Evolutionary conservation across 441 rosid species (phyloP).

Genomic region (Hura crepitans): DNA sequence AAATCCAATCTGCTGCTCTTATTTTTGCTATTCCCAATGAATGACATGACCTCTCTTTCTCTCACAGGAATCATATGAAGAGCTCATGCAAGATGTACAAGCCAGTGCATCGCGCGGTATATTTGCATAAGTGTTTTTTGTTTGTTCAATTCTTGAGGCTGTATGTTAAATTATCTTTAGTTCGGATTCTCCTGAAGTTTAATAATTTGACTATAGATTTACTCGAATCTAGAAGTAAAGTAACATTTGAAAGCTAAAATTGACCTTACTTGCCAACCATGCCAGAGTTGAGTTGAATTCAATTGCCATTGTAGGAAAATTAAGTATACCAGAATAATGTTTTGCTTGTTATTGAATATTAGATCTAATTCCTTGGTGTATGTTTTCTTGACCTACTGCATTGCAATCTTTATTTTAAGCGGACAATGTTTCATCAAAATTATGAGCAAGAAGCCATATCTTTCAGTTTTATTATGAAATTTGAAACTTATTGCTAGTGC

Average conservation of each 20-base stretch:
- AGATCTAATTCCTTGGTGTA: background rate
- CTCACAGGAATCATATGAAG: conserved; percentile 38
- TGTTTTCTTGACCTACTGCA: background rate
- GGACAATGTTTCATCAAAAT: background rate
- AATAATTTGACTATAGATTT: background rate
- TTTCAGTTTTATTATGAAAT: background rate
- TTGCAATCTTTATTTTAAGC: background rate
- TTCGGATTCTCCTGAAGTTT: background rate
- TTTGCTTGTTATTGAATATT: background rate
- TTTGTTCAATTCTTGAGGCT: background rate
- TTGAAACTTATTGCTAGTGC: background rate
- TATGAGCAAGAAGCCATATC: background rate
- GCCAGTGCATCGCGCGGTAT: conserved; percentile 40
- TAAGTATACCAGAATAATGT: background rate
- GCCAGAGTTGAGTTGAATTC: background rate
- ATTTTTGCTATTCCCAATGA: background rate
- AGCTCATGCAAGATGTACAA: conserved; percentile 41
- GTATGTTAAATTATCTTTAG: background rate
- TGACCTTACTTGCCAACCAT: background rate
- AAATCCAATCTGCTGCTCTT: background rate
- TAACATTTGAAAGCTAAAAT: no score
- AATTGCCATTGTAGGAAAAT: background rate
- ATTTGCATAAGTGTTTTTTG: background rate
- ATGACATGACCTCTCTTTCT: background rate
- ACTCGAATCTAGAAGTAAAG: no score